These are phyloP conservation scores for Globisporangium spiculum DNA, from an alignment of 352 stramenopile genomes.

Conservation along the genomic window DNA sequence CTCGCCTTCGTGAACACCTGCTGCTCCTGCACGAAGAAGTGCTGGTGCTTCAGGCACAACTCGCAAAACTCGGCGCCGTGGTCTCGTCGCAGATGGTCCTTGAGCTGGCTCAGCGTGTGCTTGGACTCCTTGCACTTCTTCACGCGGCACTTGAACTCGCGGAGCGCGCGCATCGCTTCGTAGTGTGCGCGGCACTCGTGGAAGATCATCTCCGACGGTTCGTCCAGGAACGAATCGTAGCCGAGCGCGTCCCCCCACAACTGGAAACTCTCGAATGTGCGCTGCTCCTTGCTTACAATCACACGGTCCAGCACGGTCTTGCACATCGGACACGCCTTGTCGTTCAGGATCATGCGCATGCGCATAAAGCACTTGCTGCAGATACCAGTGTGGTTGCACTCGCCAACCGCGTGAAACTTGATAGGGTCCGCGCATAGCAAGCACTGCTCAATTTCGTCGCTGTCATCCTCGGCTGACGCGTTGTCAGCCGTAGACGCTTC, in stretches of 20 bases:
- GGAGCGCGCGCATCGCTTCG: slow-evolving; percentile 45
- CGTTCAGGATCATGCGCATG: slow-evolving; percentile 78
- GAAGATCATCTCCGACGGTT: slow-evolving; percentile 78
- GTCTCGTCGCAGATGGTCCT: slow-evolving; percentile 64
- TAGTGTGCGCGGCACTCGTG: slow-evolving; percentile 67
- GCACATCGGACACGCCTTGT: slow-evolving; percentile 79
- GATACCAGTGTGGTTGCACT: slow-evolving; percentile 79
- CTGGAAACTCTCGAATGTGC: slow-evolving; percentile 65
- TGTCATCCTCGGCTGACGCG: slow-evolving; percentile 17
- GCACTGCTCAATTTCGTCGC: slow-evolving; percentile 42
- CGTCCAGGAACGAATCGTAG: slow-evolving; percentile 62
- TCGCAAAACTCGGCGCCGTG: slow-evolving; percentile 79
- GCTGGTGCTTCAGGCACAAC: slow-evolving; percentile 68
- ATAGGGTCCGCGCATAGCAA: slow-evolving; percentile 72
- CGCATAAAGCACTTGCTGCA: slow-evolving; percentile 82
- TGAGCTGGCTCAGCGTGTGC: slow-evolving; percentile 52
- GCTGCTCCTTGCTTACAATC: slow-evolving; percentile 46
- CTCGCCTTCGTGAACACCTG: slow-evolving; percentile 73
- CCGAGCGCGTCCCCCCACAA: slow-evolving; percentile 73
- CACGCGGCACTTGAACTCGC: slow-evolving; percentile 60
- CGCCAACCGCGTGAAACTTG: slow-evolving; percentile 62
- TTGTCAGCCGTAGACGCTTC: neutral
- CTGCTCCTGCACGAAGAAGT: slow-evolving; percentile 82
- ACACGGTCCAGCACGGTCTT: slow-evolving; percentile 67
- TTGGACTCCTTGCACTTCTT: slow-evolving; percentile 58